Base-by-base conservation (phyloP, 805 yeast species). In the Priceomyces melissophilus region DNA sequence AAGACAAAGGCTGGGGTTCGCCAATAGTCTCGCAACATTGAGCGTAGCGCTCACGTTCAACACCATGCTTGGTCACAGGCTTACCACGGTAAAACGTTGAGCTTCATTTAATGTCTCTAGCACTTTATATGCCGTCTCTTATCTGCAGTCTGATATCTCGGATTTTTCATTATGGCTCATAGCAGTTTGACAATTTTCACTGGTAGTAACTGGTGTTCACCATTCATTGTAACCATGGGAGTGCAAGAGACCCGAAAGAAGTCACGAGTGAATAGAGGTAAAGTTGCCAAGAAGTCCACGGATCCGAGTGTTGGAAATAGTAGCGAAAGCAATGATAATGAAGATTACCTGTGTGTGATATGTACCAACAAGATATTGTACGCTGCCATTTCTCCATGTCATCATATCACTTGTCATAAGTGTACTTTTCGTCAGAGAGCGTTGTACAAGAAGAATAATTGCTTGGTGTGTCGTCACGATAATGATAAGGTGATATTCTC, bases 381-480 rank as follows among this genome's bases (percentile, higher is more conserved):
- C 50, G 79, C 81, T 2, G 87, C 95, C 0, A 54, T 85, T 8
- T 76, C 93, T 1, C 86, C 88, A 0, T 93, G 99, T 62, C 81
- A 82, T 52, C 98, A 93, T 58, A 75, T 71, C 27, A 80, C 89
- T 0, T 93, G 99, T 61, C 87, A 88, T 55, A 65, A 60, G 34
- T 93, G 99, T 67, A 71, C 87, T 0, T 76, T 91, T 48, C 74
- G 96, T 48, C 89, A 88, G 54, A 70, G 96, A 33, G 90, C 89
- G 0, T 65, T 91, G 11, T 89, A 84, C 62, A 73, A 76, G 16
- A 87, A 86, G 61, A 74, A 71, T 26, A 68, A 76, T 13, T 93
- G 99, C 69, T 70, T 90, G 37, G 82, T 88, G 32, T 93, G 99
- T 61, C 79, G 99, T 54, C 62, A 88, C 1, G 87, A 82, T 38